phyloP scores from a whole-genome alignment of 495 filamentous ascomycete species.

The Halenospora varia region DNA sequence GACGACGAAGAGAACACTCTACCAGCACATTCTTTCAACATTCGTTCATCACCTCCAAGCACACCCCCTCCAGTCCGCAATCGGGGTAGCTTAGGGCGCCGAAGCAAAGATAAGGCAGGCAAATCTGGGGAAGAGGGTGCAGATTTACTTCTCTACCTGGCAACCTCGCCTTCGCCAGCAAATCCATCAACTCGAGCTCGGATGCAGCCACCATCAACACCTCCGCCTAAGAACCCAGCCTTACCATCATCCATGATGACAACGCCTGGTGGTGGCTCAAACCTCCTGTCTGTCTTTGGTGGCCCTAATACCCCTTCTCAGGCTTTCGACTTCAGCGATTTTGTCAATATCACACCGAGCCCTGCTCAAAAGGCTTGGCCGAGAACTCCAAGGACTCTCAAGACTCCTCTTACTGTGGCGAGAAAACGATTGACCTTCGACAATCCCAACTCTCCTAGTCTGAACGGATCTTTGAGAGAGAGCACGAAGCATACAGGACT shows the following conservation, averaged over 20 bases:
- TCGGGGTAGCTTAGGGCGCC: conserved; percentile 27
- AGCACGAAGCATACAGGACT: conserved; percentile 29
- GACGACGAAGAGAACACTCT: conserved; percentile 80
- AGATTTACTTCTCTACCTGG: conserved; percentile 86
- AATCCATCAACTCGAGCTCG: conserved; percentile 26
- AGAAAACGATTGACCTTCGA: conserved; percentile 65
- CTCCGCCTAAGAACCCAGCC: conserved; percentile 70
- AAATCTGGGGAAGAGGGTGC: conserved; percentile 76
- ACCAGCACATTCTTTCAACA: conserved; percentile 71
- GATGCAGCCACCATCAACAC: conserved; percentile 79
- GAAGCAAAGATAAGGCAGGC: conserved; percentile 31
- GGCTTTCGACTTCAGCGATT: conserved; percentile 93
- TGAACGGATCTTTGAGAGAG: conserved; percentile 26
- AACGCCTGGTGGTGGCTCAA: conserved; percentile 70
- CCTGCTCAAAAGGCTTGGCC: conserved; percentile 82
- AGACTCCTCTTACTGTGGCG: conserved; percentile 51
- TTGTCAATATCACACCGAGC: conserved; percentile 93
- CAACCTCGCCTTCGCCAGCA: conserved; percentile 86
- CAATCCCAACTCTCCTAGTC: conserved; percentile 33
- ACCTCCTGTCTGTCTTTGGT: conserved; percentile 52
- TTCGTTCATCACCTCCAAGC: conserved; percentile 72
- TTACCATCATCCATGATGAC: conserved; percentile 81
- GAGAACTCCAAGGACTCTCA: conserved; percentile 43
- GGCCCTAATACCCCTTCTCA: conserved; percentile 56
- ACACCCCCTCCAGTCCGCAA: conserved; percentile 74